A percentile compares a stretch with the other conserved stretches of the same genome.
phyloP scores from a whole-genome alignment of 805 yeast genomes.

The Ogataea saltuana region DNA sequence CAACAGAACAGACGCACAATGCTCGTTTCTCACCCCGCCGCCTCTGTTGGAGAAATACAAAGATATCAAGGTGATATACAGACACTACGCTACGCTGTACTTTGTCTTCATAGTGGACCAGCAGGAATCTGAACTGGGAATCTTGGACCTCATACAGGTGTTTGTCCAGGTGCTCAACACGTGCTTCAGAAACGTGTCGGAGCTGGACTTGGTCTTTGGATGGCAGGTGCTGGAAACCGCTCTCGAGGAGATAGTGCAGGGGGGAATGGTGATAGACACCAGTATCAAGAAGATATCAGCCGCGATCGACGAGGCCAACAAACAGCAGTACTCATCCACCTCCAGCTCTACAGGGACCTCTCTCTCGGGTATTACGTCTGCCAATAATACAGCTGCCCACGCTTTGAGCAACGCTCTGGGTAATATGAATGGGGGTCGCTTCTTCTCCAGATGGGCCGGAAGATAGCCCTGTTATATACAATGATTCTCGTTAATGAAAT shows the following conservation, averaged over 20 bases:
- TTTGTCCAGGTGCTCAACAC: conserved; percentile 93
- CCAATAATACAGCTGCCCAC: conserved; percentile 2
- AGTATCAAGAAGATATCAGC: conserved; percentile 77
- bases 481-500: background rate
- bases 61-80: conserved; percentile 83
- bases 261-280: conserved; percentile 97
- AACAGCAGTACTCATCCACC: conserved; percentile 41
- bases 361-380: conserved; percentile 30
- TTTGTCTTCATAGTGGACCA: conserved; percentile 95
- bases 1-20: conserved; percentile 69
- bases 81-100: conserved; percentile 94
- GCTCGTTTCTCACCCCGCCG: conserved; percentile 90
- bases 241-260: conserved; percentile 88
- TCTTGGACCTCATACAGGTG: conserved; percentile 90
- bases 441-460: conserved; percentile 20
- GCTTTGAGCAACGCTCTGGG: conserved; percentile 15
- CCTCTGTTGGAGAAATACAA: conserved; percentile 65
- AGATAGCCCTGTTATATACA: conserved; percentile 6
- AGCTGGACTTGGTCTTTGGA: conserved; percentile 94
- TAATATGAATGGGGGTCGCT: conserved; percentile 11
- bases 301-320: conserved; percentile 74
- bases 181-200: conserved; percentile 94
- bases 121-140: conserved; percentile 93
- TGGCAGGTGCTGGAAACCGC: conserved; percentile 97
- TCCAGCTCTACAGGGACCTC: conserved; percentile 17